Conservation (phyloP, 2,329 filamentous ascomycete species). For the Knoxdaviesia proteae region DNA sequence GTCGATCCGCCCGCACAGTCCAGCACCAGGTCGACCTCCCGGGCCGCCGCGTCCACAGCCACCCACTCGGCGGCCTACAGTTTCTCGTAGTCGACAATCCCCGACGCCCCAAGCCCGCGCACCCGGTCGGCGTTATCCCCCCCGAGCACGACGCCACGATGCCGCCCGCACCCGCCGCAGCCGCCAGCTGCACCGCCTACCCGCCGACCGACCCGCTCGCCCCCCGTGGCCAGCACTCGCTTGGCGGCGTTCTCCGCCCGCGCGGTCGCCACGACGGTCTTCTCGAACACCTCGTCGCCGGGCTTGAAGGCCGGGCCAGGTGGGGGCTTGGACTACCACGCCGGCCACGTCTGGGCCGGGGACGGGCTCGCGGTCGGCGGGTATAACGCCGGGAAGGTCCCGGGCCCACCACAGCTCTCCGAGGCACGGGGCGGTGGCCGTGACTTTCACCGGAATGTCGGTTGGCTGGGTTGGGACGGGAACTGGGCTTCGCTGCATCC, state of each 20-base stretch:
- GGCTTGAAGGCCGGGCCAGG: slow-evolving; percentile 11
- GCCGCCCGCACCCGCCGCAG: slow-evolving; percentile 13
- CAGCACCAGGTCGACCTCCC: slow-evolving; percentile 14
- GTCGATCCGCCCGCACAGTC: slow-evolving; percentile 17
- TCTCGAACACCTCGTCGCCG: slow-evolving; percentile 15
- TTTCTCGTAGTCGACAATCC: slow-evolving; percentile 16
- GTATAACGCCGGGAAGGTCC: slow-evolving; percentile 7
- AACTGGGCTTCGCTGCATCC: slow-evolving; percentile 7
- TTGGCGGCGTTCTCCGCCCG: slow-evolving; percentile 9
- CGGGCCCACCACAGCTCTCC: slow-evolving; percentile 13
- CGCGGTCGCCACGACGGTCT: slow-evolving; percentile 12
- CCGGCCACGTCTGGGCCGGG: slow-evolving; percentile 18
- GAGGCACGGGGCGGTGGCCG: slow-evolving; percentile 12
- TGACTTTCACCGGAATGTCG: slow-evolving; percentile 12
- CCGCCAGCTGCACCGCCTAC: slow-evolving; percentile 17
- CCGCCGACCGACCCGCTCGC: slow-evolving; percentile 18
- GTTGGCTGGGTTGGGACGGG: slow-evolving; percentile 7
- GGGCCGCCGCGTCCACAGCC: slow-evolving; percentile 7
- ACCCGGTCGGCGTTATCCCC: slow-evolving; percentile 11
- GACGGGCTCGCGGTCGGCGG: slow-evolving; percentile 8
- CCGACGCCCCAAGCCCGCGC: slow-evolving; percentile 13
- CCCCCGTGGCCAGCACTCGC: slow-evolving; percentile 17
- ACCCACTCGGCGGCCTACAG: slow-evolving; percentile 13
- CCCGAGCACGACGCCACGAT: slow-evolving; percentile 14
- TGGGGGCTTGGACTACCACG: slow-evolving; percentile 12